Evolutionary conservation across 371 early-diverging fungal species (phyloP).

Genomic region (Syncephalastrum racemosum): DNA sequence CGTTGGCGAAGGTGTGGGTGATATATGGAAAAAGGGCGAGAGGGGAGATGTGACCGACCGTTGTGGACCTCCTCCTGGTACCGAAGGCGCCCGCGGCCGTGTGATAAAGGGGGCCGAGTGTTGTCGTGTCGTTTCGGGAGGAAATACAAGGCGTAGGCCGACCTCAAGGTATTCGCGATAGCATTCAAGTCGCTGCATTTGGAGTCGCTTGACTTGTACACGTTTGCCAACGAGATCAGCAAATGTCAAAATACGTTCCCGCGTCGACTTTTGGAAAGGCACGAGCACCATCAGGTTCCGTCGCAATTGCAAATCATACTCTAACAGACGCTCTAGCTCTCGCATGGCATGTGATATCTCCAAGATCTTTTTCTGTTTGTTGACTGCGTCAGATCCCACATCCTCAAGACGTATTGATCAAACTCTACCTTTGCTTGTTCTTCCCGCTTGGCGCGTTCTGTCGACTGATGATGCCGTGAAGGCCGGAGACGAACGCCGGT

Average conservation of each 20-base stretch:
- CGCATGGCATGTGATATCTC: conserved; percentile 33
- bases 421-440: conserved; percentile 19
- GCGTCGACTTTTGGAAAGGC: conserved; percentile 64
- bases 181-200: conserved; percentile 65
- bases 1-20: background rate
- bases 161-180: conserved; percentile 69
- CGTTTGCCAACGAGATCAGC: conserved; percentile 57
- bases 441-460: conserved; percentile 20
- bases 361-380: conserved; percentile 5
- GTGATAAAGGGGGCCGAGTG: conserved; percentile 12
- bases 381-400: background rate
- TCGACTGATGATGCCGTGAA: conserved; percentile 23
- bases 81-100: conserved; percentile 13
- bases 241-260: conserved; percentile 55
- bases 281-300: conserved; percentile 66
- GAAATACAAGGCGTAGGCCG: background rate
- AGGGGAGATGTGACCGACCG: background rate
- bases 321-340: conserved; percentile 38
- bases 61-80: background rate
- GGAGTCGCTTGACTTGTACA: conserved; percentile 54
- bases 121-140: conserved; percentile 5
- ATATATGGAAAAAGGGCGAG: background rate
- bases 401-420: background rate
- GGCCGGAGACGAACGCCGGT: conserved; percentile 56
- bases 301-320: conserved; percentile 56